Base-by-base conservation (phyloP, 352 stramenopile genomes). In the Globisporangium radiosum region DNA sequence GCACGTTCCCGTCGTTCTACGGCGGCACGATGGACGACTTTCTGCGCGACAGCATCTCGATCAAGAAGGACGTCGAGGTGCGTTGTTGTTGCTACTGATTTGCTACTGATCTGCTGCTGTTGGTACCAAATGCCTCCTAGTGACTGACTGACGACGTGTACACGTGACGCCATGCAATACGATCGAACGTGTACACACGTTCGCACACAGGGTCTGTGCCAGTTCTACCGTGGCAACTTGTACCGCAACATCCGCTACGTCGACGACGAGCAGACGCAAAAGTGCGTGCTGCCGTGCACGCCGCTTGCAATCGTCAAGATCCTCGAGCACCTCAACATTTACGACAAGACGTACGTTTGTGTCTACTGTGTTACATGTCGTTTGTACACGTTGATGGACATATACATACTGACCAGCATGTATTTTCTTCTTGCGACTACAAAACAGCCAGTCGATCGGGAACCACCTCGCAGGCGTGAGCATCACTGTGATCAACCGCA, bases 11-110 rank as follows among this genome's bases (percentile, higher is more conserved):
- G 62, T 97, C 85, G 48, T 99, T 98, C 71, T 98, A 86, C 59
- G 97, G 97, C 37, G 94, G 92, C 50, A 92, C 84, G 57, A 98
- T 99, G 83, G 96, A 99, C 81, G 97, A 99, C 76, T 98, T 98
- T 57, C 64, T 99, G 38, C 87, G 97, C 59, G 97, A 99, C 78
- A 91, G 75, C 39, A 95, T 99, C 52, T 97, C 88, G 47, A 87
- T 97, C 62, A 96, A 98, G 73, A 98, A 98, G 74, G 97, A 99
- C 69, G 95, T 99, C 15, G 95, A 99, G 60, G 56, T 60, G 10
- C n/a, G 54, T 45, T 47, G 17, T 40, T 15, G 6, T 19, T 45
- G 5, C 7, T 13, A 17, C 25, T 47, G 33, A 14, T 15, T 19
- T 19, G 17, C 17, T 19, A 19, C 17, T 19, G 17, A 19, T 19